Percentiles rank a stretch among this genome's conserved stretches.
Conservation (phyloP, 1,139 yeast species). For the Scheffersomyces stambukii region DNA sequence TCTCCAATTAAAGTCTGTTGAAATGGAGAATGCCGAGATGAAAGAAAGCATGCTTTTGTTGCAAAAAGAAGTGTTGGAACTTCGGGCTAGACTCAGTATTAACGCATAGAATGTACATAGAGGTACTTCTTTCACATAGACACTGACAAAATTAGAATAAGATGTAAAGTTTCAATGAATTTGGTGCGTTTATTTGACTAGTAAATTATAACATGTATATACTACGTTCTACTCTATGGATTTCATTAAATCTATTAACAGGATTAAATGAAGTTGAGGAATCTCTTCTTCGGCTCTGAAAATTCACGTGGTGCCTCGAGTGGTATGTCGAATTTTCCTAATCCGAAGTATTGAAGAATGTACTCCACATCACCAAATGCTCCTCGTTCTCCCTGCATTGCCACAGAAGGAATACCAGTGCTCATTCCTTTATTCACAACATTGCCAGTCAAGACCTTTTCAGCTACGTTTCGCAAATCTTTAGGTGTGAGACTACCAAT, state of each 20-base stretch:
- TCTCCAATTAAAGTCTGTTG: slow-evolving; percentile 27
- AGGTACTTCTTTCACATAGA: too few relatives aligned
- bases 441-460: slow-evolving; percentile 67
- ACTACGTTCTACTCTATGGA: too few relatives aligned
- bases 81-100: slow-evolving; percentile 42
- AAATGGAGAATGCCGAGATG: slow-evolving; percentile 42
- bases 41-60: slow-evolving; percentile 51
- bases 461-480: slow-evolving; percentile 74
- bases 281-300: slow-evolving; percentile 9
- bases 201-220: too few relatives aligned
- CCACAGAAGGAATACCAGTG: slow-evolving; percentile 71
- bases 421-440: slow-evolving; percentile 47
- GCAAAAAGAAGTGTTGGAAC: slow-evolving; percentile 63
- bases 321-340: slow-evolving; percentile 46
- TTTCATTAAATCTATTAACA: too few relatives aligned
- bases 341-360: slow-evolving; percentile 65
- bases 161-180: too few relatives aligned
- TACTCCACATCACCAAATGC: slow-evolving; percentile 79
- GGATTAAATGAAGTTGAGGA: too few relatives aligned
- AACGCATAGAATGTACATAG: slow-evolving; percentile 1
- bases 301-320: slow-evolving; percentile 28
- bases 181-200: not conserved
- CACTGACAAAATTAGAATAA: too few relatives aligned
- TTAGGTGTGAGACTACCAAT: slow-evolving; percentile 63
- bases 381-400: slow-evolving; percentile 84